These are phyloP conservation scores for Polychytrium aggregatum DNA, from an alignment of 192 early-diverging fungal species.

Conservation along the genomic window DNA sequence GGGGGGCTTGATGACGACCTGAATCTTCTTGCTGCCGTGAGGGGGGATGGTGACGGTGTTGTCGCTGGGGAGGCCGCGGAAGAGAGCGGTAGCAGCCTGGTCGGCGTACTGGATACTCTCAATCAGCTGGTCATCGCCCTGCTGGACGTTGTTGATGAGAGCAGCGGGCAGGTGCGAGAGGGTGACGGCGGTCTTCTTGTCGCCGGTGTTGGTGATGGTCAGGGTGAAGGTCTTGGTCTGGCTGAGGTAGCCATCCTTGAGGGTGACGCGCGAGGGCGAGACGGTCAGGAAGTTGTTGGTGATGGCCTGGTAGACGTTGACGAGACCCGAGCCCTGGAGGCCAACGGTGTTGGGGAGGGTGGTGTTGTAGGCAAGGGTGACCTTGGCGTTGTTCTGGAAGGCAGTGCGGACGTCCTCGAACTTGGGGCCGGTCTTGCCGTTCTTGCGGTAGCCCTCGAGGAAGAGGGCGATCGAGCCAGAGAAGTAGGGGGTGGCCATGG, in stretches of 20 bases:
- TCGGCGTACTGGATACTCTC: constrained; percentile 5
- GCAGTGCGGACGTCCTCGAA: constrained; percentile 10
- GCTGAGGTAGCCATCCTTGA: constrained; percentile 24
- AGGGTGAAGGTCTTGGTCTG: constrained; percentile 4
- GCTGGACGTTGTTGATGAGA: constrained; percentile 2
- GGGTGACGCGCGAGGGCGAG: constrained; percentile 26
- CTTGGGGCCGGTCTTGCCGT: too few relatives aligned
- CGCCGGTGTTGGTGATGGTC: constrained; percentile 18
- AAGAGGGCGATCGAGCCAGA: constrained; percentile 59
- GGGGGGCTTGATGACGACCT: constrained; percentile 16
- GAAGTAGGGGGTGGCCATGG: constrained; percentile 70
- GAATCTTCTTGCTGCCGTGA: constrained; percentile 5
- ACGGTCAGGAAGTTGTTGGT: constrained; percentile 32
- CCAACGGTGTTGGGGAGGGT: constrained; percentile 44
- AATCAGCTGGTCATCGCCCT: constrained; percentile 14
- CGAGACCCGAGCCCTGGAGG: constrained; percentile 61
- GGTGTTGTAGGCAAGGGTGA: constrained; percentile 19
- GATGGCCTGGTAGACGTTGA: constrained; percentile 57
- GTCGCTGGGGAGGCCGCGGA: background rate
- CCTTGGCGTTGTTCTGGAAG: constrained; percentile 39
- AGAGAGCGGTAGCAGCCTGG: constrained; percentile 1
- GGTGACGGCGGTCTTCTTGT: constrained; percentile 5
- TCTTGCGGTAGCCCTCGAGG: constrained; percentile 35
- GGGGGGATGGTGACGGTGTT: background rate
- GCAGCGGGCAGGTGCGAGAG: constrained; percentile 8